Evolutionary conservation across 2,329 filamentous ascomycete species (phyloP), one percentile per base, ranked within the genome.

Genomic region (Sordariomycetes sp.): DNA sequence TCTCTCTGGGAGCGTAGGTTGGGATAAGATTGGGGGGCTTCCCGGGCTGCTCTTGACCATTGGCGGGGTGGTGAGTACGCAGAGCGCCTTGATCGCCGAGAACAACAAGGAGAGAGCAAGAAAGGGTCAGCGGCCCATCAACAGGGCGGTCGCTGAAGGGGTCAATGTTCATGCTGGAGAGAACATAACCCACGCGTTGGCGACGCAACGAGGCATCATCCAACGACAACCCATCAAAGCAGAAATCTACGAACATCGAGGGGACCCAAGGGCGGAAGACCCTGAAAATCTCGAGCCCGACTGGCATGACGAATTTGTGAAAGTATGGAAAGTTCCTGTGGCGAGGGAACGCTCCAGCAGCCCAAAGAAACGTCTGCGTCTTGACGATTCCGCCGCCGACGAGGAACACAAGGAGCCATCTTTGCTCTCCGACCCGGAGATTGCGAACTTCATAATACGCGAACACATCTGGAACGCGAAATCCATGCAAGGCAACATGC

Each of bases 31-130:
- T 21, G 92, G 92, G 37, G 92, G 92, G 4, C 60, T 96, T 42
- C 63, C 94, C 41, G 92, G 92, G 34, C 74, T 88, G 64, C 71
- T 95, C 37, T 68, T 98, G 43, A 93, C 86, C 5, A 56, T 94
- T 38, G 86, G 88, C 19, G 86, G 92, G 54, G 59, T 70, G 6
- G 57, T 72, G 16, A 63, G 70, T 6, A 54, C 61, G n/a, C n/a
- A n/a, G n/a, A n/a, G n/a, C n/a, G n/a, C n/a, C n/a, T n/a, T n/a
- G n/a, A n/a, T n/a, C n/a, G n/a, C n/a, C n/a, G n/a, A n/a, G n/a
- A n/a, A n/a, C n/a, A n/a, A n/a, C 25, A 28, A n/a, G 25, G 25
- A 56, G 37, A 57, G 61, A 33, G 56, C 52, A 34, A 53, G 53
- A 15, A 65, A 63, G 43, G 57, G 63, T 11, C 45, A 45, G 21